Base-by-base conservation (phyloP, 208 protist species). In the Trypanosoma brucei region DNA sequence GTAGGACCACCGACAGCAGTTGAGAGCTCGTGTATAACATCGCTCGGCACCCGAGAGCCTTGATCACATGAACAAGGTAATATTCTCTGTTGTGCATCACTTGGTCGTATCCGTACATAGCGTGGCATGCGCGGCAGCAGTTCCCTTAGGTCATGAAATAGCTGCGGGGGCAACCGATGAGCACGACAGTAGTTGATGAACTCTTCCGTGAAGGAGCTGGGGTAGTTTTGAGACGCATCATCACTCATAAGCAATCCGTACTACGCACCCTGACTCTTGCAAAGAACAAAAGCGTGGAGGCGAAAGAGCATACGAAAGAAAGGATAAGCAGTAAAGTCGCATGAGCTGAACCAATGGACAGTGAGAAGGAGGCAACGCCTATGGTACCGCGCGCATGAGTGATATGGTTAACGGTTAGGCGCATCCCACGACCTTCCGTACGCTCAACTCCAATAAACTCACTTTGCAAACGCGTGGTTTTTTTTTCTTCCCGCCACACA, bases 41-140 rank as follows among this genome's bases (percentile, higher is more conserved):
- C 34, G 8, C 13, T 31, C 2, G 11, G 11, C 42, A 52, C 52
- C 34, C 3, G 34, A 7, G 42, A 6, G 42, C 11, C 50, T n/a
- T 54, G 7, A 31, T 34, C 31, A 54, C 11, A 35, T n/a, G 50
- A n/a, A 35, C 9, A n/a, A 33, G 6, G 9, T n/a, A 5, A 5
- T 34, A 8, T 34, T 44, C 0, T 30, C 42, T 49, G 55, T 22
- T 34, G 39, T n/a, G 55, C 7, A n/a, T 7, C 11, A 40, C 55
- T 34, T 34, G 83, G 77, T 30, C 84, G 79, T 3, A 94, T 31
- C 2, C 85, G 83, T 5, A 88, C 65, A 62, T 86, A 92, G 9
- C 88, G 79, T 8, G 68, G 75, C 4, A 67, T 31, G 44, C 45
- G 1, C n/a, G 42, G 30, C 5, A 71, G 40, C 7, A 78, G 11